phyloP scores from a whole-genome alignment of 768 basidiomycete genomes.

The Boletus patriciae region DNA sequence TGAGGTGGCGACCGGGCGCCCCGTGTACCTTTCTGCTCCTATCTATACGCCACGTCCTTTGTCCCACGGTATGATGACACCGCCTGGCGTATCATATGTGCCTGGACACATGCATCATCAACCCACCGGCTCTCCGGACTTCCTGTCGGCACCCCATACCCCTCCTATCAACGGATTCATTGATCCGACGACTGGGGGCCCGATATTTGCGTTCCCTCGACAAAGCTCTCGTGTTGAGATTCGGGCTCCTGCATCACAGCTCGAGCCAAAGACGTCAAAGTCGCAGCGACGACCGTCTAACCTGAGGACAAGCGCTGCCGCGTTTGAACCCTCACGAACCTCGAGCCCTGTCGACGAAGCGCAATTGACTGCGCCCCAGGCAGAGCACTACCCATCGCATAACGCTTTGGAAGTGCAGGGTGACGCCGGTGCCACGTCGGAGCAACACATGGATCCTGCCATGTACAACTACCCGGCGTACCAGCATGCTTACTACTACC shows the following conservation, averaged over 20 bases:
- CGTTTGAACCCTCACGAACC: slow-evolving; percentile 48
- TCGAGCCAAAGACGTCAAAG: slow-evolving; percentile 26
- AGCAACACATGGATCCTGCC: slow-evolving; percentile 33
- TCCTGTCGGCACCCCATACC: slow-evolving; percentile 56
- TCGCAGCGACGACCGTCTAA: slow-evolving; percentile 35
- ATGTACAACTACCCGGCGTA: slow-evolving; percentile 62
- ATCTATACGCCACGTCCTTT: slow-evolving; percentile 71
- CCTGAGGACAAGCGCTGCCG: slow-evolving; percentile 51
- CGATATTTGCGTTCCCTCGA: slow-evolving; percentile 75
- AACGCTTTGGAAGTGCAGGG: slow-evolving; percentile 12
- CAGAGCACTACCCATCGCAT: slow-evolving; percentile 18
- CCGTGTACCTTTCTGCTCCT: slow-evolving; percentile 67
- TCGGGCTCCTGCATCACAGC: slow-evolving; percentile 51
- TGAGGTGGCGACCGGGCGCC: slow-evolving; percentile 78
- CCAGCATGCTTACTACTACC: slow-evolving; percentile 64
- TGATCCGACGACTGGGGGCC: slow-evolving; percentile 62
- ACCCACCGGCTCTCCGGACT: slow-evolving; percentile 62
- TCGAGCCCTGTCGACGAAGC: slow-evolving; percentile 25
- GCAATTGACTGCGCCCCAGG: slow-evolving; percentile 4
- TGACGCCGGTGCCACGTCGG: slow-evolving; percentile 16
- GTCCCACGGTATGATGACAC: slow-evolving; percentile 53
- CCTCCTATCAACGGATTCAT: slow-evolving; percentile 64
- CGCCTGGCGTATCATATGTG: slow-evolving; percentile 51
- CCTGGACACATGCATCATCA: slow-evolving; percentile 65
- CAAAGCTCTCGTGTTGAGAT: slow-evolving; percentile 74